phyloP scores from a whole-genome alignment of 2,329 filamentous ascomycete genomes.

The Aspergillus latus region DNA sequence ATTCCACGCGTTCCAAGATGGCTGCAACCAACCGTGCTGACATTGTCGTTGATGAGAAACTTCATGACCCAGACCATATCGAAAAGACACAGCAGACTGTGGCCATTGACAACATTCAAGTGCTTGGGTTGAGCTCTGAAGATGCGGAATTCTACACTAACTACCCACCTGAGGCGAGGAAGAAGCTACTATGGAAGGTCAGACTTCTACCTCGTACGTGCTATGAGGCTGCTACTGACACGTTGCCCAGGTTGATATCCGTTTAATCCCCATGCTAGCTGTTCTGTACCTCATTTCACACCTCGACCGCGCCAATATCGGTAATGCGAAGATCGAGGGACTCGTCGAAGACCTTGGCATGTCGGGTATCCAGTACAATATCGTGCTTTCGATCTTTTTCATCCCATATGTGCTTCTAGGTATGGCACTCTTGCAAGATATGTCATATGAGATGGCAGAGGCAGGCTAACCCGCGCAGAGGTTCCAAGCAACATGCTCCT shows the following conservation, averaged over 20 bases:
- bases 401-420: conserved; percentile 15
- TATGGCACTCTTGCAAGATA: neutral
- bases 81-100: conserved; percentile 20
- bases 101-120: conserved; percentile 31
- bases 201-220: too few relatives aligned
- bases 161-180: conserved; percentile 27
- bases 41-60: conserved; percentile 12
- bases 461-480: conserved; percentile 10
- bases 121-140: conserved; percentile 28
- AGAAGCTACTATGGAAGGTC: conserved; percentile 20
- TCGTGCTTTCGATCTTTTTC: conserved; percentile 17
- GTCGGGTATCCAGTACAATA: conserved; percentile 26
- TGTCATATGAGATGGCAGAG: neutral
- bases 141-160: conserved; percentile 34
- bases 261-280: conserved; percentile 22
- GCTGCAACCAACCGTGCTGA: neutral
- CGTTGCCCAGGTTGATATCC: conserved; percentile 16
- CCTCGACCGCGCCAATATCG: conserved; percentile 31
- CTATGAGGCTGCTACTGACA: too few relatives aligned
- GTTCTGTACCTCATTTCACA: conserved; percentile 28
- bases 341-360: conserved; percentile 21
- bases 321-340: conserved; percentile 33
- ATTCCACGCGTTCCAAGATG: neutral
- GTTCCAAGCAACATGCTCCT: conserved; percentile 21
- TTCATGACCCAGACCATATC: conserved; percentile 9